These are phyloP conservation scores for Marchantia paleacea DNA, from an alignment of 225 moss, liverwort and hornwort genomes.

Conservation along the genomic window DNA sequence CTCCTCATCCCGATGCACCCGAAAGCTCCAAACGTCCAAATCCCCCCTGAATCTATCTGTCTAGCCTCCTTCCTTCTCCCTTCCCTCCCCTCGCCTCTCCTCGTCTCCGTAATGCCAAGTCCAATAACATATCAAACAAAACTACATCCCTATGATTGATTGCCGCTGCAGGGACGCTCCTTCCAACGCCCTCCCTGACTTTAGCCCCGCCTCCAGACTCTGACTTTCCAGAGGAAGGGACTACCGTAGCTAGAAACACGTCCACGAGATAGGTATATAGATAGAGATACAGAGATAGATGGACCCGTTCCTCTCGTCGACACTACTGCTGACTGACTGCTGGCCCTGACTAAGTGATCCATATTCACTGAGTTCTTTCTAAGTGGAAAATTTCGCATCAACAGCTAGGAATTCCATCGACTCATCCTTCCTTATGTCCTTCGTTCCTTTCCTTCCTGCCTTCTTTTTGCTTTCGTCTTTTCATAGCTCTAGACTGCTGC, in stretches of 20 bases:
- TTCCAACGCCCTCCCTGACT: neutral
- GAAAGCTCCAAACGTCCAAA: slow-evolving; percentile 9
- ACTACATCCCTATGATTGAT: neutral
- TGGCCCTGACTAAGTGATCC: neutral
- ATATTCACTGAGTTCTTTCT: no score
- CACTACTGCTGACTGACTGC: no score
- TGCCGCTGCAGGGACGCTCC: neutral
- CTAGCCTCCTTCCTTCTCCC: no score
- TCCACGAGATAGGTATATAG: no score
- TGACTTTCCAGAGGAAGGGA: no score
- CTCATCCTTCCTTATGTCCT: no score
- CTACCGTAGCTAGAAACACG: no score
- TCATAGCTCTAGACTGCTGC: neutral
- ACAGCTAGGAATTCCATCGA: no score
- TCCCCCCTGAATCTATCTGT: slow-evolving; percentile 9
- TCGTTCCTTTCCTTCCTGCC: neutral
- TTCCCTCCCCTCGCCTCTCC: neutral
- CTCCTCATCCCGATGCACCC: slow-evolving; percentile 15
- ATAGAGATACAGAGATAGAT: no score
- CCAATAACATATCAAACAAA: neutral
- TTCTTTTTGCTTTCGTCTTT: neutral
- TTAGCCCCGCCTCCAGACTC: no score
- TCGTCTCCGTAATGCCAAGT: neutral
- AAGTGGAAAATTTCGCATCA: no score
- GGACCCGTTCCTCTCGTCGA: no score